Evolutionary conservation across 768 basidiomycete species (phyloP).

Genomic region (Trametes maxima): DNA sequence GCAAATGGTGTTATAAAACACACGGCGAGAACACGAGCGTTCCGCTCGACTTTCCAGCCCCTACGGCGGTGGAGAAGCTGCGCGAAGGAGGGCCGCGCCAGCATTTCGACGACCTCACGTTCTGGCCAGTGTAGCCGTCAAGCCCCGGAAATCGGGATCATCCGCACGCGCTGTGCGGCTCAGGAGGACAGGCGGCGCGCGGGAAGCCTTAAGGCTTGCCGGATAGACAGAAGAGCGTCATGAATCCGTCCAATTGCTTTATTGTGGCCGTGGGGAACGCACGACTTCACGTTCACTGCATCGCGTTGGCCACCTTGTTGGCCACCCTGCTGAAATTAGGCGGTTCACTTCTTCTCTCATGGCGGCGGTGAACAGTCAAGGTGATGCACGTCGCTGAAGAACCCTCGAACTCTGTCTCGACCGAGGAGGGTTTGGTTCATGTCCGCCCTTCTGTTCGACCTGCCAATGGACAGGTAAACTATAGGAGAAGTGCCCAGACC

Average conservation of each 20-base stretch:
- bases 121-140: not conserved
- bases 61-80: not conserved
- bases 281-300: conserved; percentile 2
- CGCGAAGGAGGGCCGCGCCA: not conserved
- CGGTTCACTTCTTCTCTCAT: conserved; percentile 1
- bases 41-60: not conserved
- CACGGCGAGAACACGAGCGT: not conserved
- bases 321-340: conserved; percentile 1
- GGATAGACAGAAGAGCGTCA: not conserved
- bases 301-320: not conserved
- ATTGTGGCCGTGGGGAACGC: conserved; percentile 2
- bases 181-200: not conserved
- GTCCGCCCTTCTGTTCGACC: conserved; percentile 8
- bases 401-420: conserved; percentile 9
- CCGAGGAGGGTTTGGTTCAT: conserved; percentile 4
- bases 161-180: not conserved
- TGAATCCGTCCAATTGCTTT: not conserved
- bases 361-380: conserved; percentile 1
- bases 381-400: conserved; percentile 1
- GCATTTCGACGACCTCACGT: not conserved
- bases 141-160: not conserved
- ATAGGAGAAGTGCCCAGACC: not conserved
- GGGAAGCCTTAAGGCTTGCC: not conserved
- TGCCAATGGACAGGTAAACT: not conserved
- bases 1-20: not conserved